Evolutionary conservation across 768 basidiomycete genomes (phyloP).

Genomic region (Leccinum uliginosum): DNA sequence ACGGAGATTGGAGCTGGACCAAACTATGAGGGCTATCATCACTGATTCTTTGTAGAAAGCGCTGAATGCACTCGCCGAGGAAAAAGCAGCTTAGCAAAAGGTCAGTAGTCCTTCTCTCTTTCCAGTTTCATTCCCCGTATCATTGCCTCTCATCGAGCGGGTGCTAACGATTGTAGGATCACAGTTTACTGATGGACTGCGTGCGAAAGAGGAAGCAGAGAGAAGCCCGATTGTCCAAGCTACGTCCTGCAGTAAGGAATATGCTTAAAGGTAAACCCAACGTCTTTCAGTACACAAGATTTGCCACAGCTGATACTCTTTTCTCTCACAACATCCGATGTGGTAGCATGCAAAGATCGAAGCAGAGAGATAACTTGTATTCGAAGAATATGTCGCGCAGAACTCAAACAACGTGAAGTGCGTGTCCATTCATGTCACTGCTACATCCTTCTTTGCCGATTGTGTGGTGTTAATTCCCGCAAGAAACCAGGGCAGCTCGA

Average conservation of each 20-base stretch:
- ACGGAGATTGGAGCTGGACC: constrained; percentile 94
- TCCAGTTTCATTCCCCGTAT: not conserved
- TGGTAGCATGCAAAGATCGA: constrained; percentile 88
- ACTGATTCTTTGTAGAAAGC: constrained; percentile 97
- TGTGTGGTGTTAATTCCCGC: constrained; percentile 30
- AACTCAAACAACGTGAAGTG: constrained; percentile 84
- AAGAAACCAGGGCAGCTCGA: constrained; percentile 74
- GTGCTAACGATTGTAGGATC: constrained; percentile 7
- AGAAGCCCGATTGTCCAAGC: constrained; percentile 75
- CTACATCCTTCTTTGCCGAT: constrained; percentile 2
- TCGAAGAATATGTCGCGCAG: constrained; percentile 88
- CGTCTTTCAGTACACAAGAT: constrained; percentile 90
- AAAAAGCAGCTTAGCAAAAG: constrained; percentile 92
- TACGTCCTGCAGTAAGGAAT: constrained; percentile 82
- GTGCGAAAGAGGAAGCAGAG: constrained; percentile 84
- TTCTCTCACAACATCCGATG: constrained; percentile 83
- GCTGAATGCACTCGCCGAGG: constrained; percentile 88
- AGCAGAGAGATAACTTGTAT: constrained; percentile 80
- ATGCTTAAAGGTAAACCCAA: constrained; percentile 84
- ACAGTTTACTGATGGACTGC: constrained; percentile 70
- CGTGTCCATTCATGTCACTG: constrained; percentile 26
- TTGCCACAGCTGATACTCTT: constrained; percentile 80
- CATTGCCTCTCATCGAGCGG: not conserved
- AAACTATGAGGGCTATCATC: constrained; percentile 96
- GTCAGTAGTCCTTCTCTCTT: constrained; percentile 38